These are phyloP conservation scores for Sergeia podlipaevii DNA, from an alignment of 208 protist genomes.

Conservation along the genomic window DNA sequence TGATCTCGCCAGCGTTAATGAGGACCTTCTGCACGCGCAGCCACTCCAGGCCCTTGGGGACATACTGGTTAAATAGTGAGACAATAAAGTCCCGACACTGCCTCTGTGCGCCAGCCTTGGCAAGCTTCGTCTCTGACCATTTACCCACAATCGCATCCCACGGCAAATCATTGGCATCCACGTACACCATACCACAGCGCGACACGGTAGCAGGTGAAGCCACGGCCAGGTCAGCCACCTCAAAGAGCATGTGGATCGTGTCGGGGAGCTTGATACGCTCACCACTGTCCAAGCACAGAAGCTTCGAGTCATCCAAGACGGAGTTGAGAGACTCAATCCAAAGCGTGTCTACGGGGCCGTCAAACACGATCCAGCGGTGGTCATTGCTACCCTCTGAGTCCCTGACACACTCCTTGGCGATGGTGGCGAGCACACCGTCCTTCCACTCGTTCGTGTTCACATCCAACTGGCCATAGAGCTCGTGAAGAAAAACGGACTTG, in stretches of 20 bases:
- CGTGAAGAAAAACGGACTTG: slow-evolving; percentile 96
- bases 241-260: slow-evolving; percentile 97
- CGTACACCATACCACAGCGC: slow-evolving; percentile 98
- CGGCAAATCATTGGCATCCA: slow-evolving; percentile 91
- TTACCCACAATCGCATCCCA: slow-evolving; percentile 88
- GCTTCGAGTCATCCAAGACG: slow-evolving; percentile 98
- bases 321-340: slow-evolving; percentile 99
- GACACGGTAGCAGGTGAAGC: slow-evolving; percentile 98
- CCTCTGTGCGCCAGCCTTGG: slow-evolving; percentile 35
- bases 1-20: slow-evolving; percentile 89
- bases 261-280: slow-evolving; percentile 97
- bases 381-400: slow-evolving; percentile 75
- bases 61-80: slow-evolving; percentile 87
- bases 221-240: slow-evolving; percentile 96
- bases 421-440: slow-evolving; percentile 89
- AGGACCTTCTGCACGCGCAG: slow-evolving; percentile 74
- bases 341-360: slow-evolving; percentile 98
- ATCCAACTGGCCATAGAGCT: slow-evolving; percentile 97
- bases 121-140: slow-evolving; percentile 88
- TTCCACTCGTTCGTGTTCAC: slow-evolving; percentile 94
- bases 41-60: slow-evolving; percentile 88
- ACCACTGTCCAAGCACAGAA: slow-evolving; percentile 97
- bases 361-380: slow-evolving; percentile 98
- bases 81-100: slow-evolving; percentile 81
- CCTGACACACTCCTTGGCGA: slow-evolving; percentile 88